Base-by-base conservation (phyloP, 306 rosid species). In the Citrullus colocynthis region DNA sequence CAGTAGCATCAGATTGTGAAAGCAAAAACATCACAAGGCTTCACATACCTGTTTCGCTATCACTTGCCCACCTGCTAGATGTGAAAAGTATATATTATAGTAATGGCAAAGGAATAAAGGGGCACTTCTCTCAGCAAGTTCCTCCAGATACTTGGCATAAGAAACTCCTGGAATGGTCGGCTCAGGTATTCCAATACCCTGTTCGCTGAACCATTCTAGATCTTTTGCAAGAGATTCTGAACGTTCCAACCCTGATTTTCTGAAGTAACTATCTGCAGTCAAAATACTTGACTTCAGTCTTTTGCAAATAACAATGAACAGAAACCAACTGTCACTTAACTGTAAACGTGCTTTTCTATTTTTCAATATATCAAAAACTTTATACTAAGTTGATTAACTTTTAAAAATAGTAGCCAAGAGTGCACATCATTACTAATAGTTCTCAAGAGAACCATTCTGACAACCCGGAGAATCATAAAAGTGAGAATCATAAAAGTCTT, bases 221-320 rank as follows among this genome's bases (percentile, higher is more conserved):
- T 95, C 99, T 72, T 83, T 91, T 12, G 57, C 70, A 71, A 92
- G 76, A 49, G 78, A 79, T 76, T 88, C 85, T 6, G 97, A 90
- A 80, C 97, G 87, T 80, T 95, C 93, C 89, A 95, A 80, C 30
- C 97, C 97, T n/a, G 89, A 89, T 75, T 83, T 90, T 88, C 97
- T 90, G 75, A 95, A 84, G 82, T 90, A 91, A 11, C 96, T 88
- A 80, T 85, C 97, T 92, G 81, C 37, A 42, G 74, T 67, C 11
- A 80, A 75, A 45, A 80, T 21, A 20, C 41, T 32, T 18, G 49
- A 32, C 13, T 63, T 48, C 74, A 51, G 54, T 42, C 28, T 32
- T 57, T 17, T 9, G 17, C 36, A 20, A 55, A 21, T 13, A 5
- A 54, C 24, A 32, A 55, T 8, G 2, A 52, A 78, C 74, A 45